A percentile compares a stretch with the other conserved stretches of the same genome.
These are phyloP conservation scores for Cornus suecica DNA, from an alignment of 148 eudicot genomes.

Conservation along the genomic window DNA sequence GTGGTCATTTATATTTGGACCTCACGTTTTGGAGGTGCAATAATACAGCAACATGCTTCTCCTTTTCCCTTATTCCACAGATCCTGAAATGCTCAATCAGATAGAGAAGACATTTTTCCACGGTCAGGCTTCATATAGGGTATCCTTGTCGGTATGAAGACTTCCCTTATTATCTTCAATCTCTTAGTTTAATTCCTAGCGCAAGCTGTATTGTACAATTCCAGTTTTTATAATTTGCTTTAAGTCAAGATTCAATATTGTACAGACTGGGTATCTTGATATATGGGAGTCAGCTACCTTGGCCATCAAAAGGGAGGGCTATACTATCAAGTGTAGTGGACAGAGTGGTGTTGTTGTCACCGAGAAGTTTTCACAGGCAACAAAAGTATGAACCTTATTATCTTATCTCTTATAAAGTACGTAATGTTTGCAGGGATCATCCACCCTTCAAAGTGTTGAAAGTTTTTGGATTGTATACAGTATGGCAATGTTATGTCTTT, in stretches of 20 bases:
- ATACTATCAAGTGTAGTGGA: slow-evolving; percentile 70
- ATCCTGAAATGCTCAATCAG: slow-evolving; percentile 62
- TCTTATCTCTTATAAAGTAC: neutral
- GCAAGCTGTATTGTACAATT: neutral
- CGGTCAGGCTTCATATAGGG: slow-evolving; percentile 73
- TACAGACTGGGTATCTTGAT: slow-evolving; percentile 62
- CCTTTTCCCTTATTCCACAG: slow-evolving; percentile 31
- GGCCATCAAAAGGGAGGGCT: slow-evolving; percentile 70
- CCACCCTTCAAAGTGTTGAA: neutral
- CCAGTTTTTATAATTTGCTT: slow-evolving; percentile 2
- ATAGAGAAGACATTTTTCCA: slow-evolving; percentile 54
- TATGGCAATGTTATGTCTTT: neutral
- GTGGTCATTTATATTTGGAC: neutral
- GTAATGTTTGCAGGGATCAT: neutral
- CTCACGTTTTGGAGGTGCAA: neutral
- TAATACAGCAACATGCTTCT: slow-evolving; percentile 1
- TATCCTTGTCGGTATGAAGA: slow-evolving; percentile 61
- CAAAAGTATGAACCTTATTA: slow-evolving; percentile 43
- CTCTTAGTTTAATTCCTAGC: neutral
- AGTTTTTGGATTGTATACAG: no score
- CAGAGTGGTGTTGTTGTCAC: slow-evolving; percentile 48
- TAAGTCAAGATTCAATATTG: slow-evolving; percentile 7
- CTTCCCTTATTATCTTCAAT: slow-evolving; percentile 4
- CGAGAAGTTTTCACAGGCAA: slow-evolving; percentile 64
- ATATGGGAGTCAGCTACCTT: slow-evolving; percentile 83